A percentile compares a stretch with the other conserved stretches of the same genome.
These are phyloP conservation scores for Xylaria arbuscula DNA, from an alignment of 2,329 filamentous ascomycete genomes.

Conservation along the genomic window DNA sequence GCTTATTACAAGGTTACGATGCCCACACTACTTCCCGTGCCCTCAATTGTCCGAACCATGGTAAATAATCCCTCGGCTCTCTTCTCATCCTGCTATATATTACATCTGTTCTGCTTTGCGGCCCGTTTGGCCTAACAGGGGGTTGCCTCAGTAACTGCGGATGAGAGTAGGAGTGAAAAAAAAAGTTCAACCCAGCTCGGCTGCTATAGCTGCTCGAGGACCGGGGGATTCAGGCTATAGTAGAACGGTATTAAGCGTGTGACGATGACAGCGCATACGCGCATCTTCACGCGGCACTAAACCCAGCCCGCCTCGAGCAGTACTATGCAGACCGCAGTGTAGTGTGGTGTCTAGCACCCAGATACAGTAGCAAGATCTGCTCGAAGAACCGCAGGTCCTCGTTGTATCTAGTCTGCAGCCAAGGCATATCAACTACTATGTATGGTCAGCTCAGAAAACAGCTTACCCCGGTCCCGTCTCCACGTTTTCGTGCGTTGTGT, in stretches of 20 bases:
- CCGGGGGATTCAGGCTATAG: conserved; percentile 43
- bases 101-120: conserved; percentile 26
- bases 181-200: conserved; percentile 21
- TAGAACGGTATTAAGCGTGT: conserved; percentile 47
- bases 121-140: conserved; percentile 32
- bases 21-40: conserved; percentile 24
- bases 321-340: conserved; percentile 15
- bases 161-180: conserved; percentile 16
- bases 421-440: conserved; percentile 31
- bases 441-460: conserved; percentile 36
- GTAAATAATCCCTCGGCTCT: conserved; percentile 23
- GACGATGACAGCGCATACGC: conserved; percentile 50
- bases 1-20: conserved; percentile 23
- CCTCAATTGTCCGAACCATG: conserved; percentile 37
- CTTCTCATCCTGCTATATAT: neutral
- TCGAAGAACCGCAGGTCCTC: conserved; percentile 23
- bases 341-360: conserved; percentile 11
- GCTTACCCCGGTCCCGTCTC: conserved; percentile 36
- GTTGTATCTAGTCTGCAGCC: conserved; percentile 34
- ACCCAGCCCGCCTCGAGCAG: conserved; percentile 22
- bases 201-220: conserved; percentile 35
- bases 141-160: neutral
- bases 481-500: conserved; percentile 40
- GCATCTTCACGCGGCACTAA: conserved; percentile 37
- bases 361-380: conserved; percentile 26